Evolutionary conservation across 2,329 filamentous ascomycete genomes (phyloP), one percentile per base, ranked within the genome.

Genomic region (Venturiaceae sp.): DNA sequence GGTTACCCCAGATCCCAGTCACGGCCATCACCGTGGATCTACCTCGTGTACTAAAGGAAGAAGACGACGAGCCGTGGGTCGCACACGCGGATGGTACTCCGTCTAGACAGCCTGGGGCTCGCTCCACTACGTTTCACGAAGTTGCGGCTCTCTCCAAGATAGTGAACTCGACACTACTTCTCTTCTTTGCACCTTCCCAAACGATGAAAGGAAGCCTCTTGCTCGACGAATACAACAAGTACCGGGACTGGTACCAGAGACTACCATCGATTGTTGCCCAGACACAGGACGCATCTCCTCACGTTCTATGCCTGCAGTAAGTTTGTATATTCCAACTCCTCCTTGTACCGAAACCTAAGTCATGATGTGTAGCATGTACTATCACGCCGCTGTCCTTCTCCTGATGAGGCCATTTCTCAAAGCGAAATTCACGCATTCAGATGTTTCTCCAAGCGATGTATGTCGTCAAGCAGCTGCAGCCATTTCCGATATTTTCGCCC

Each of bases 341-440:
- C 62, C 30, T 62, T 61, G 57, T 21, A 28, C 28, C 26, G 30
- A 19, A 26, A 23, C 3, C 21, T 54, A 44, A 33, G 14, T 39
- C 30, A 21, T 37, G 21, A 54, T 19, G 16, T 36, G 30, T 50
- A 59, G 58, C 68, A 85, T 88, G 84, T 83, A 87, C 62, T 87
- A 87, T 66, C 81, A 88, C 65, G 85, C 84, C 61, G 80, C 83
- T 32, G 85, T 86, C n/a, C 70, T 87, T 0, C 79, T 89, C n/a
- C 78, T 91, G 1, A 90, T 90, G 67, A 79, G 87, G 6, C 87
- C 87, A 0, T 77, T 90, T 37, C 84, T 89, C 66, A 88, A 88
- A 64, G 78, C 86, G 23, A 73, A 77, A 55, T 64, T 77, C 14
- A 65, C 71, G 53, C 81, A 83, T 8, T 87, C 84, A 7, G 79